Base-by-base conservation (phyloP, 2,329 filamentous ascomycete genomes). In the Septoria linicola region DNA sequence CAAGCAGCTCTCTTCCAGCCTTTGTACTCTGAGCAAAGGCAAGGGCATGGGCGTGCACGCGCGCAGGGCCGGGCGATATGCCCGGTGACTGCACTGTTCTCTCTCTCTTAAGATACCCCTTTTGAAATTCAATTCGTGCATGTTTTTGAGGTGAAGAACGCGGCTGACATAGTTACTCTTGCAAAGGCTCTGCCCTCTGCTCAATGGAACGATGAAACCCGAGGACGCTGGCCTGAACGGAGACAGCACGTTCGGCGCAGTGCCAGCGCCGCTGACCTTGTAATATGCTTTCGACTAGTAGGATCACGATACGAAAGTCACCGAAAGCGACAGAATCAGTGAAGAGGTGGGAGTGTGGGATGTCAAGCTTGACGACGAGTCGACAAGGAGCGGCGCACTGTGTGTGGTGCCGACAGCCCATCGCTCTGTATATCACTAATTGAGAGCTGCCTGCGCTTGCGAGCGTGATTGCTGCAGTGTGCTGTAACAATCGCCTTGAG, bases 141-240 rank as follows among this genome's bases (percentile, higher is more conserved):
- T 49, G 46, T 47, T 53, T 40, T 53, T 53, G 42, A 39, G 25
- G 52, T 39, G 43, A 20, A 41, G 13, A 13, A 13, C 19, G 36
- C 17, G 53, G 60, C 57, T 63, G 54, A 65, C 61, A 51, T 52
- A 62, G 48, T 59, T 53, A 54, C 50, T 16, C 49, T 23, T 40
- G 50, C 51, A 67, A 78, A 89, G 85, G 70, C 80, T 91, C 64
- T 95, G 89, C 69, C 89, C 89, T 41, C 77, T 93, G 69, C 84
- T 95, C 56, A 95, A 95, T 67, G 89, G 89, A 45, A 88, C 87
- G 42, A 64, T 65, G 63, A 68, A 68, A 53, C 62, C 66, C 20
- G 67, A 71, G 53, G 67, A 70, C 46, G 63, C 62, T 40, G 55
- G 58, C 47, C 49, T 54, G 25, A 65, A 63, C 35, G 66, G 66